Base-by-base conservation (phyloP, 1,284 basidiomycete species). In the Microbotryum intermedium region DNA sequence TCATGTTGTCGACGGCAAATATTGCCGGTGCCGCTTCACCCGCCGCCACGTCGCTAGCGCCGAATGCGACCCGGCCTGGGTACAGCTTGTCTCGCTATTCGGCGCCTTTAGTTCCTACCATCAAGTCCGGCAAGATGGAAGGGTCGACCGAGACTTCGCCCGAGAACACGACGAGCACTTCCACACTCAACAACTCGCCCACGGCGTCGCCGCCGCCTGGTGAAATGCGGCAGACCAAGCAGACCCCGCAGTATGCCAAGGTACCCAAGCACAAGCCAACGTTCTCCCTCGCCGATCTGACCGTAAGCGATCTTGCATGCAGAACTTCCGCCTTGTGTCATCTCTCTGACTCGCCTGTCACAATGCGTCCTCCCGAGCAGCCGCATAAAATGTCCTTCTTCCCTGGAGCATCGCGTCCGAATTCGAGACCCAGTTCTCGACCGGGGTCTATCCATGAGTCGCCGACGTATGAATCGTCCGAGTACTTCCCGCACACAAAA, bases 1-100 rank as follows among this genome's bases (percentile, higher is more conserved):
- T 90, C 50, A 83, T 90, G 46, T 82, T 85, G 26, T 83, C 82
- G 62, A 84, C 87, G 0, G 84, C 83, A 3, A 62, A 62, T 48
- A 43, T 70, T 25, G 63, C 68, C 21, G 70, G 70, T 21, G 49
- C 64, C 6, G 84, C 83, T 5, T 80, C 84, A 0, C 85, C 85
- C 0, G 68, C 72, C 5, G 73, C 77, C 9, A 79, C 79, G 23
- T 77, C 77, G 25, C 76, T 89, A 21, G 83, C 82, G 23, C 85
- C 87, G 10, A 81, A 83, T 58, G 75, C 84, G n/a, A 82, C 82
- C 68, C 76, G 83, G 42, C 81, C 84, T 4, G 86, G 86, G 8
- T 88, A 83, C 70, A 80, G 81, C 62, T 74, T 89, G 3, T 83
- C 81, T 20, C 77, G 86, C 76, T 86, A 75, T 65, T 57, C 64